Evolutionary conservation across 2,329 filamentous ascomycete species (phyloP).

Genomic region (Aspergillus jensenii): DNA sequence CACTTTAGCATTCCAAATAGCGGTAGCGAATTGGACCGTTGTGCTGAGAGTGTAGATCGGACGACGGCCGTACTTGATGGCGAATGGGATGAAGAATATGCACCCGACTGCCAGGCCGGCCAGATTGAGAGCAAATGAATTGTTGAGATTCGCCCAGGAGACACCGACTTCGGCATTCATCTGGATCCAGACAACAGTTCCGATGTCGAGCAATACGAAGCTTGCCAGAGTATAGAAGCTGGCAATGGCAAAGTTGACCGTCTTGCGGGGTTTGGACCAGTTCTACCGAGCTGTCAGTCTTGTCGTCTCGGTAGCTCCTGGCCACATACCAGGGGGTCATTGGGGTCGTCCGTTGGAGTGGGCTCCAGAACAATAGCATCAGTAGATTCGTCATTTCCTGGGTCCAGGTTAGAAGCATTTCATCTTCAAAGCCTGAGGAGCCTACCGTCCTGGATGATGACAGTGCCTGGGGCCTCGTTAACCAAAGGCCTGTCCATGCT

Average conservation of each 20-base stretch:
- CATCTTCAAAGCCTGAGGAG: too few species aligned
- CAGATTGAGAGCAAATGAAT: slow-evolving; percentile 8
- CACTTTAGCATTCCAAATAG: not conserved
- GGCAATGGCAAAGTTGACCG: slow-evolving; percentile 7
- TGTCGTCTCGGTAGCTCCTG: too few species aligned
- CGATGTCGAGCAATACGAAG: slow-evolving; percentile 1
- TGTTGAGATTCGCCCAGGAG: slow-evolving; percentile 9
- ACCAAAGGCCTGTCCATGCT: not conserved
- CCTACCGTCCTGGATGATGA: not conserved
- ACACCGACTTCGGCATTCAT: slow-evolving; percentile 12
- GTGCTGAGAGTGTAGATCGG: slow-evolving; percentile 3
- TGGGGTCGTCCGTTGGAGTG: slow-evolving; percentile 20
- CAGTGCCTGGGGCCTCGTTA: not conserved
- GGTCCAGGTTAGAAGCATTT: not conserved
- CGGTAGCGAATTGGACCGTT: not conserved
- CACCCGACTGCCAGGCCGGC: slow-evolving; percentile 12
- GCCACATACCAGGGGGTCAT: slow-evolving; percentile 20
- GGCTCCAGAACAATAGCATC: slow-evolving; percentile 12
- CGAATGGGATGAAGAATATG: slow-evolving; percentile 15
- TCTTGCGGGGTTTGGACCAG: slow-evolving; percentile 11
- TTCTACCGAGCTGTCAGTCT: not conserved
- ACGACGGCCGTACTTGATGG: slow-evolving; percentile 13
- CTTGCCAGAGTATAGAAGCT: slow-evolving; percentile 10
- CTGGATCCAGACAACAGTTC: slow-evolving; percentile 9
- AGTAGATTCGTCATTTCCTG: not conserved